Percentiles rank a stretch among this genome's conserved stretches.
These are phyloP conservation scores for Termitomyces sp. DNA, from an alignment of 768 basidiomycete genomes.

Conservation along the genomic window DNA sequence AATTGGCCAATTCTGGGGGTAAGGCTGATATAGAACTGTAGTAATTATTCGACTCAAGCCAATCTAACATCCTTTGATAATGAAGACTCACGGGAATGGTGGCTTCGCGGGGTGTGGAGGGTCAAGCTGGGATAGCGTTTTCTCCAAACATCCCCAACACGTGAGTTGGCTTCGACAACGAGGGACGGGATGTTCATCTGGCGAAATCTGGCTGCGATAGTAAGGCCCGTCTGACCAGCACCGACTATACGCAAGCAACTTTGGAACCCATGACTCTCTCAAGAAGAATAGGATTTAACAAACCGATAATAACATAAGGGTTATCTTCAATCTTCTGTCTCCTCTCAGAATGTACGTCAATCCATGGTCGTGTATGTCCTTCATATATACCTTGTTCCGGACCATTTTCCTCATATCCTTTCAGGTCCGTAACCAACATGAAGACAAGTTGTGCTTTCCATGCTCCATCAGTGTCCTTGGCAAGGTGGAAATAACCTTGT, in stretches of 20 bases:
- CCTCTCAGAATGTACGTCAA: constrained; percentile 30
- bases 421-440: constrained; percentile 29
- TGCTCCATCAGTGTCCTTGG: constrained; percentile 15
- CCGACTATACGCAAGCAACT: constrained; percentile 45
- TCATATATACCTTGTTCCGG: constrained; percentile 31
- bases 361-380: constrained; percentile 32
- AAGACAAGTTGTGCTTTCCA: constrained; percentile 37
- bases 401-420: constrained; percentile 31
- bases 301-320: constrained; percentile 38
- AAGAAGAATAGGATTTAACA: constrained; percentile 11
- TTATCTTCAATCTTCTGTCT: constrained; percentile 33
- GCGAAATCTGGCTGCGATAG: constrained; percentile 58
- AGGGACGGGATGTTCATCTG: constrained; percentile 49
- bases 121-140: constrained; percentile 44
- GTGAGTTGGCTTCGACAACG: constrained; percentile 52
- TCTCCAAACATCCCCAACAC: constrained; percentile 62
- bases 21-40: constrained; percentile 37
- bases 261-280: constrained; percentile 16
- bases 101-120: constrained; percentile 33
- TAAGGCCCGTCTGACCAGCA: constrained; percentile 61
- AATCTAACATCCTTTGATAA: too few relatives aligned
- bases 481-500: constrained; percentile 32
- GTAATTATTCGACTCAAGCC: not conserved
- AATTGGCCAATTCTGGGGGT: constrained; percentile 36
- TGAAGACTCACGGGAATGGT: constrained; percentile 13